Evolutionary conservation across 176 grass and related monocot genomes (phyloP).

Genomic region (Oryza longistaminata): DNA sequence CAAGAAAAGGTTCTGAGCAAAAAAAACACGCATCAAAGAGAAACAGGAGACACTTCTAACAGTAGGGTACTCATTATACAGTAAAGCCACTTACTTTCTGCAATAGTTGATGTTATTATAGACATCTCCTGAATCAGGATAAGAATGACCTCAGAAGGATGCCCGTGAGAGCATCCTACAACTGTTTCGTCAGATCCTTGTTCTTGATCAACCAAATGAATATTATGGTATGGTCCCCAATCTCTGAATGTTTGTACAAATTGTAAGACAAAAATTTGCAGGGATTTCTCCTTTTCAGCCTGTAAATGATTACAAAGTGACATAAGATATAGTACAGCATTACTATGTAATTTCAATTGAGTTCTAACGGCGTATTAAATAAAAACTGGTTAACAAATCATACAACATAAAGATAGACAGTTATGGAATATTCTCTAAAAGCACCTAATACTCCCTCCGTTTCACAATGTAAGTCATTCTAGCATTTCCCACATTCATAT

Average conservation of each 20-base stretch:
- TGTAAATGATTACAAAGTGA: constrained; percentile 44
- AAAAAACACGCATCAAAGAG: neutral
- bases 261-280: constrained; percentile 76
- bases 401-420: neutral
- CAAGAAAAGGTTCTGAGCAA: constrained; percentile 7
- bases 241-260: constrained; percentile 90
- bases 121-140: constrained; percentile 90
- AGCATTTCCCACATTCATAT: too few species aligned
- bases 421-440: constrained; percentile 9
- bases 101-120: constrained; percentile 61
- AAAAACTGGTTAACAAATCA: constrained; percentile 16
- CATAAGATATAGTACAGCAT: constrained; percentile 31
- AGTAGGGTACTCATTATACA: constrained; percentile 16
- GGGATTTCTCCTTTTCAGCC: constrained; percentile 77
- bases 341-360: neutral
- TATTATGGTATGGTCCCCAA: constrained; percentile 61
- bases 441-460: neutral
- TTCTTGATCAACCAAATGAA: constrained; percentile 42
- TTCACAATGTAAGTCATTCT: too few species aligned
- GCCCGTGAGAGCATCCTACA: constrained; percentile 73
- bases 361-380: constrained; percentile 1
- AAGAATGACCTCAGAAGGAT: constrained; percentile 87
- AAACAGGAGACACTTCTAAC: neutral
- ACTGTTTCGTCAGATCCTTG: constrained; percentile 61
- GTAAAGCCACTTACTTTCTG: constrained; percentile 69